A percentile compares a stretch with the other conserved stretches of the same genome.
Conservation (phyloP, 768 basidiomycete genomes). For the Boletellus sp. region DNA sequence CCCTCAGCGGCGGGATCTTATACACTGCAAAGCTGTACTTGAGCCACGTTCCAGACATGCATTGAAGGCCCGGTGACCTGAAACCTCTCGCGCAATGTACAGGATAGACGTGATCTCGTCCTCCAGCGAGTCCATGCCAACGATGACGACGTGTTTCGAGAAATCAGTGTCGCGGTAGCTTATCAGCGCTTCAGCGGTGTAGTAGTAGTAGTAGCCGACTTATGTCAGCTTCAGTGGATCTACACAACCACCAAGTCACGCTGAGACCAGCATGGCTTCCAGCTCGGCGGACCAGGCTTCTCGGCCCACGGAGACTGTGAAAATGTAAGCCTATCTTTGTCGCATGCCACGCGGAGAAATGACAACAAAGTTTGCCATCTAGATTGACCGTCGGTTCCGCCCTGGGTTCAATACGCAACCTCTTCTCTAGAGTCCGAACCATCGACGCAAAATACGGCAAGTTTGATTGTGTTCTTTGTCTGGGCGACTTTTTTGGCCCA, state of each 20-base stretch:
- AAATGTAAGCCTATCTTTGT: conserved; percentile 27
- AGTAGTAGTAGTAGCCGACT: conserved; percentile 11
- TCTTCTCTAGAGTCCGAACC: conserved; percentile 75
- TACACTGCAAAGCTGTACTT: conserved; percentile 55
- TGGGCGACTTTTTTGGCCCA: conserved; percentile 83
- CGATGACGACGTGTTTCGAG: background rate
- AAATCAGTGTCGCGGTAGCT: too few relatives aligned
- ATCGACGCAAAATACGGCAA: conserved; percentile 92
- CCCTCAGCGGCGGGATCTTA: conserved; percentile 84
- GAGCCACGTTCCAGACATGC: conserved; percentile 14
- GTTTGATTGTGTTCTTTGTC: conserved; percentile 79
- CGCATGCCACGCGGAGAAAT: background rate
- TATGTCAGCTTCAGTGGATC: conserved; percentile 30
- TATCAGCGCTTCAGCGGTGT: too few relatives aligned
- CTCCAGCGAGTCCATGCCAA: conserved; percentile 51
- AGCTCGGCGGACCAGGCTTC: conserved; percentile 8
- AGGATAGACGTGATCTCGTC: conserved; percentile 89
- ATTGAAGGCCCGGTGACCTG: conserved; percentile 50
- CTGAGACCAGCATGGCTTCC: conserved; percentile 22
- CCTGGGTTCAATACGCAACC: conserved; percentile 64
- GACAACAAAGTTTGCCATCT: background rate
- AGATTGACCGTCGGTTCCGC: conserved; percentile 82
- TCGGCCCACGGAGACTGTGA: conserved; percentile 17
- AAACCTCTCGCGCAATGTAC: conserved; percentile 87
- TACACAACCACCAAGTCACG: background rate